Conservation (phyloP, 768 basidiomycete species). For the Suillus paluster region DNA sequence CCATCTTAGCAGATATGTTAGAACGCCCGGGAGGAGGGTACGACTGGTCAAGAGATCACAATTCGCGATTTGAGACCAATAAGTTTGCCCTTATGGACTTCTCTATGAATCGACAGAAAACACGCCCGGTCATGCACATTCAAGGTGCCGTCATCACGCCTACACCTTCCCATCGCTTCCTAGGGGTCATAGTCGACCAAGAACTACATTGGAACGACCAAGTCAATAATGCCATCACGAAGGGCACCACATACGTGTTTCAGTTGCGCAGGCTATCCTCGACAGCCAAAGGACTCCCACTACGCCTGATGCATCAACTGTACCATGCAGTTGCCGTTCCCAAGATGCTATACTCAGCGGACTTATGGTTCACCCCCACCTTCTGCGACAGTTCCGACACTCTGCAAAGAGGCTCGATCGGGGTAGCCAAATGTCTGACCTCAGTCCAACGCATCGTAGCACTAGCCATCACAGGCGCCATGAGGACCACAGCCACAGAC, state of each 20-base stretch:
- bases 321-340: constrained; percentile 29
- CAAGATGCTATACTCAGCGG: constrained; percentile 29
- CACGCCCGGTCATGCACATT: neutral
- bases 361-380: constrained; percentile 28
- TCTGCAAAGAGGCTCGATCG: neutral
- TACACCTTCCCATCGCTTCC: constrained; percentile 20
- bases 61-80: constrained; percentile 21
- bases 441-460: too few species aligned
- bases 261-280: constrained; percentile 11
- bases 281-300: constrained; percentile 17
- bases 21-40: constrained; percentile 15
- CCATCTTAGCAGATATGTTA: constrained; percentile 27
- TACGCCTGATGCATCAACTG: constrained; percentile 20
- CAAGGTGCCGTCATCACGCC: neutral
- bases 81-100: constrained; percentile 18
- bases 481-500: too few species aligned
- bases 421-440: fast-evolving
- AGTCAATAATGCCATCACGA: constrained; percentile 6
- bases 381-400: neutral
- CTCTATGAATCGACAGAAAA: neutral
- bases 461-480: too few species aligned
- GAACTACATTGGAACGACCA: constrained; percentile 21
- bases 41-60: constrained; percentile 17
- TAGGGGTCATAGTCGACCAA: constrained; percentile 31
- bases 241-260: neutral